A percentile compares a stretch with the other conserved stretches of the same genome.
Evolutionary conservation across 139 green algal genomes (phyloP).

Genomic region (Raphidocelis subcapitata): DNA sequence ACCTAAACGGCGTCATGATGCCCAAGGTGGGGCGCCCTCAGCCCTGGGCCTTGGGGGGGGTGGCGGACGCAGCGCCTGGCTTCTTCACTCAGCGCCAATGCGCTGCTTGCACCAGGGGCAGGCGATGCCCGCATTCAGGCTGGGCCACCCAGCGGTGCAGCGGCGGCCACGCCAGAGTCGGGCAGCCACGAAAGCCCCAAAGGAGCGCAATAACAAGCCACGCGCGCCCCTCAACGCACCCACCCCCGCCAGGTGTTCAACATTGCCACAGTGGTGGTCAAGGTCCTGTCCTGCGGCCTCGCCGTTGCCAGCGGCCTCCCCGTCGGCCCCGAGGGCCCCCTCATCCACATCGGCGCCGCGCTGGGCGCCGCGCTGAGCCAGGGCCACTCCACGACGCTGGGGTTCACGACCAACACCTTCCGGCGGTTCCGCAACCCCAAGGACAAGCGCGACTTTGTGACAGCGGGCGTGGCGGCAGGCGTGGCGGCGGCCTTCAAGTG

Average conservation of each 20-base stretch:
- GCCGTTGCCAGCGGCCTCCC: constrained; percentile 79
- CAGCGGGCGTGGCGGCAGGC: constrained; percentile 76
- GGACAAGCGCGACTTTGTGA: constrained; percentile 92
- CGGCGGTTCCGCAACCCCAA: constrained; percentile 84
- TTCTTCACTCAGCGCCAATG: too few relatives aligned
- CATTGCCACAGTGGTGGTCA: constrained; percentile 79
- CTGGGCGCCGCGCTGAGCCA: constrained; percentile 71
- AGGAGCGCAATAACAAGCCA: too few relatives aligned
- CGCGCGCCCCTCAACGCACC: neutral
- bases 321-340: constrained; percentile 85
- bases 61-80: too few relatives aligned
- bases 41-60: neutral
- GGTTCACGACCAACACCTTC: constrained; percentile 66
- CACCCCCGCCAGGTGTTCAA: constrained; percentile 72
- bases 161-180: too few relatives aligned
- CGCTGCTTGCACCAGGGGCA: too few relatives aligned
- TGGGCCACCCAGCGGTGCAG: too few relatives aligned
- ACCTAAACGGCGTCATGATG: constrained; percentile 84
- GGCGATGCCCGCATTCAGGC: too few relatives aligned
- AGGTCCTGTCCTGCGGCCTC: constrained; percentile 71
- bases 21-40: constrained; percentile 44
- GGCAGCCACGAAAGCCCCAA: too few relatives aligned
- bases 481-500: constrained; percentile 83
- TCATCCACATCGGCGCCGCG: constrained; percentile 87
- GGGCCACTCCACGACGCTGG: constrained; percentile 82